Base-by-base conservation (phyloP, 768 basidiomycete species). In the Agrocybe pediades region DNA sequence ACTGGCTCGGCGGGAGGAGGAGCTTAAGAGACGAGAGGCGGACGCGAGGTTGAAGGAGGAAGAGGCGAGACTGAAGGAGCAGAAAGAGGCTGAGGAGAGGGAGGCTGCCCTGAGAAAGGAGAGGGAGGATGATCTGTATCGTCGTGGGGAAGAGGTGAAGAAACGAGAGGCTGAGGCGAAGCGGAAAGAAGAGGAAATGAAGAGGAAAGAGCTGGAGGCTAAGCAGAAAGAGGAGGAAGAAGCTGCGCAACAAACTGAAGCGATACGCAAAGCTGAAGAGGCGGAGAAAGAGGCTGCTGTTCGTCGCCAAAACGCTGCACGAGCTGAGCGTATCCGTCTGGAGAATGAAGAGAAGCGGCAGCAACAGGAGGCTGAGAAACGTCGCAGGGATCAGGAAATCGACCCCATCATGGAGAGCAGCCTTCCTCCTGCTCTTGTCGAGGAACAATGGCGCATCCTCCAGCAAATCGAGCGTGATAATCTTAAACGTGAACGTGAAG, bases 1-100 rank as follows among this genome's bases (percentile, higher is more conserved):
- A 48, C 59, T 73, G n/a, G 57, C 58, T 9, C 57, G 58, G 9
- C 65, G 69, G 2, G 74, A 77, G 52, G 72, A 74, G 36, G 74
- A 75, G 53, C 57, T 71, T 8, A 63, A 55, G 53, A 66, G 68
- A 41, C 62, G 66, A 49, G 72, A 75, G 51, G 68, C 70, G 21
- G 68, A 69, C 50, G 57, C 60, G 39, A 55, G 49, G 42, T 65
- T 67, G 54, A 60, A 65, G 43, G 54, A 64, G 49, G 55, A 60
- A 29, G 59, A 60, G 21, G 48, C 55, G 17, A 48, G 56, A 44
- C 50, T 45, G 36, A 49, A 50, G 53, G 44, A 54, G 27, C 24
- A 44, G 33, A 49, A 55, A 36, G 53, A 51, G 27, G 49, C 30
- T 30, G 49, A 25, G 41, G 27, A 29, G 44, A 54, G 60, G 42